phyloP scores from a whole-genome alignment of 441 rosid species.

The Populus hybrid region DNA sequence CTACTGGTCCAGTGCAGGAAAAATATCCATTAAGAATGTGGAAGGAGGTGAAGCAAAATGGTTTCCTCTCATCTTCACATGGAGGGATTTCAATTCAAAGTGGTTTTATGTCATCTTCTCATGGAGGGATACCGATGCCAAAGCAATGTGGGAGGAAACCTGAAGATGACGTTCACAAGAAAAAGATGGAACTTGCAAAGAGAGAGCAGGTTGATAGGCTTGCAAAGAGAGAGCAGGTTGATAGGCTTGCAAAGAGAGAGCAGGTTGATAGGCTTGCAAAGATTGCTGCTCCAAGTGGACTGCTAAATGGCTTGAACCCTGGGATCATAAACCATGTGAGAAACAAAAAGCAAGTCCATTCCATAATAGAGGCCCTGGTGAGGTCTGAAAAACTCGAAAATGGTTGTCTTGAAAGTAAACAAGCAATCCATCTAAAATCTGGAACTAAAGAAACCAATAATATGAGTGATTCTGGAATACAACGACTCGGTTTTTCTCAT shows the following conservation, averaged over 20 bases:
- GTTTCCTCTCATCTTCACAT: constrained; percentile 62
- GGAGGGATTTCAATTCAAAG: constrained; percentile 57
- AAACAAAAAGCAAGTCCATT: constrained; percentile 80
- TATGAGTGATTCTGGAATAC: constrained; percentile 29
- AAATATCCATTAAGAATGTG: constrained; percentile 69
- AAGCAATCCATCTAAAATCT: constrained; percentile 30
- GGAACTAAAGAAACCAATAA: constrained; percentile 24
- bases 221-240: constrained; percentile 74
- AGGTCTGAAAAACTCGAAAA: constrained; percentile 49
- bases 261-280: constrained; percentile 68
- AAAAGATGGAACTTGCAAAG: constrained; percentile 71
- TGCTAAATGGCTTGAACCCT: constrained; percentile 81
- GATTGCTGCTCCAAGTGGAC: constrained; percentile 87
- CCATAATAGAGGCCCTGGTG: constrained; percentile 79
- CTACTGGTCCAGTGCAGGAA: constrained; percentile 47
- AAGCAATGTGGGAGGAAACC: constrained; percentile 69
- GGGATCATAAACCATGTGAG: constrained; percentile 92
- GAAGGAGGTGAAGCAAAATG: constrained; percentile 93
- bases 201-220: constrained; percentile 69
- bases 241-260: constrained; percentile 72
- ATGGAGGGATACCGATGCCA: constrained; percentile 69
- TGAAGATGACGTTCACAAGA: constrained; percentile 54
- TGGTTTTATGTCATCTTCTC: constrained; percentile 41
- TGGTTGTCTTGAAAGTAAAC: constrained; percentile 25
- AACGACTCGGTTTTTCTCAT: constrained; percentile 28